phyloP scores from a whole-genome alignment of 2,329 filamentous ascomycete species.

The Curvularia hawaiiensis region DNA sequence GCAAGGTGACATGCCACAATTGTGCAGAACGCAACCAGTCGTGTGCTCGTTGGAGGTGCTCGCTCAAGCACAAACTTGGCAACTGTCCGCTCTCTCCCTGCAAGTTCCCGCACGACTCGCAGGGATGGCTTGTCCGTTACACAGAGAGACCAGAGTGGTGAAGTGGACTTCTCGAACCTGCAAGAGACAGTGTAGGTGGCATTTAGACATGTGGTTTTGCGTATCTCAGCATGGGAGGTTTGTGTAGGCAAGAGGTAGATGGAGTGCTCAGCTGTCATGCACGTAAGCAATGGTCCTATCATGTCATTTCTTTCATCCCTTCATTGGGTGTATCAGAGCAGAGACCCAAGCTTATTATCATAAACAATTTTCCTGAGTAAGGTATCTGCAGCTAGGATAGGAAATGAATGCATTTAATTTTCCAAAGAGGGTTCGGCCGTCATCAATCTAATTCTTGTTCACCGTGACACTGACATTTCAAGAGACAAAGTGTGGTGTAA shows the following conservation, averaged over 20 bases:
- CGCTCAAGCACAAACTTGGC: constrained; percentile 29
- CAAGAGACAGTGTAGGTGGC: too few species aligned
- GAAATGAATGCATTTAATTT: neutral
- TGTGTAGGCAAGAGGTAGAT: too few species aligned
- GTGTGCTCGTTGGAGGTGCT: constrained; percentile 40
- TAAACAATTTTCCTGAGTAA: neutral
- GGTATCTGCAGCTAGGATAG: neutral
- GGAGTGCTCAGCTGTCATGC: too few species aligned
- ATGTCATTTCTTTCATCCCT: too few species aligned
- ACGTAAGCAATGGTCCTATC: too few species aligned
- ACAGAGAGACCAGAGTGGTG: constrained; percentile 27
- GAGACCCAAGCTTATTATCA: neutral
- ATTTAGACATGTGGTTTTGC: neutral
- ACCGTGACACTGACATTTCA: too few species aligned
- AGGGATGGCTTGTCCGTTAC: constrained; percentile 24
- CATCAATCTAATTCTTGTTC: too few species aligned
- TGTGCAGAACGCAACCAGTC: constrained; percentile 25
- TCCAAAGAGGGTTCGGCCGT: neutral
- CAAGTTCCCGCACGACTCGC: constrained; percentile 26
- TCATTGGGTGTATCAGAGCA: neutral
- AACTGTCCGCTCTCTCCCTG: constrained; percentile 31
- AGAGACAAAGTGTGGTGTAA: too few species aligned
- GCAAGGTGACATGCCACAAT: constrained; percentile 24
- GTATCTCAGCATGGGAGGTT: neutral
- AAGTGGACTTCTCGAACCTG: neutral